Evolutionary conservation across 768 basidiomycete species (phyloP), one percentile per base, ranked within the genome.

Genomic region (Kwoniella sp.): DNA sequence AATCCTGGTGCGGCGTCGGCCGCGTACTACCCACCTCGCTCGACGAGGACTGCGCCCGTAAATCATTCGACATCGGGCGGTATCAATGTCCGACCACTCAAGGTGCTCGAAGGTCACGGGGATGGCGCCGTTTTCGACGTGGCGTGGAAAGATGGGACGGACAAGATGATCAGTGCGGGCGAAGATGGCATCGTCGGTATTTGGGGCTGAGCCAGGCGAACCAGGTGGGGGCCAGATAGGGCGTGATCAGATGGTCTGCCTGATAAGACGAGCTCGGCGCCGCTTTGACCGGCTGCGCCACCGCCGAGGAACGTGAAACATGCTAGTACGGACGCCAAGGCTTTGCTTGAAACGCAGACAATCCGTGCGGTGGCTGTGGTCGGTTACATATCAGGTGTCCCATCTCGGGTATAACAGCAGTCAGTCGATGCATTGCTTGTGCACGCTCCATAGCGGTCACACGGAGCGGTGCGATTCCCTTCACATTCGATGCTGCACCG

Each of bases 101-200:
- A 69, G 23, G 66, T 70, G 4, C 28, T 75, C 8, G 69, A 74
- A 55, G 74, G 70, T 12, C 73, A 77, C 58, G 66, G 55, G 4
- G 63, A 71, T 9, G 76, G 76, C 20, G 64, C 72, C 22, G 76
- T 78, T 15, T 78, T 71, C 61, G 76, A 78, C 66, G 74, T 74
- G 23, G 61, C 30, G 50, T 78, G 76, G 76, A 65, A 48, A 26
- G 60, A 55, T 23, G 63, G 65, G 23, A 68, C 52, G 15, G 41
- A 45, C 20, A 68, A 55, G 47, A 61, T 75, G 66, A 23, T 75
- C 25, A 78, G 72, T 70, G 72, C 67, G 12, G 69, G 74, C 2
- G 74, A 75, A 38, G 76, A 78, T 71, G 72, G 76, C 0, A 58
- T 34, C 23, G 76, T 75, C 3, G 72, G 72, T 11, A 48, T 78